phyloP scores from a whole-genome alignment of 2,329 filamentous ascomycete genomes.

The Pseudocercospora vitis region DNA sequence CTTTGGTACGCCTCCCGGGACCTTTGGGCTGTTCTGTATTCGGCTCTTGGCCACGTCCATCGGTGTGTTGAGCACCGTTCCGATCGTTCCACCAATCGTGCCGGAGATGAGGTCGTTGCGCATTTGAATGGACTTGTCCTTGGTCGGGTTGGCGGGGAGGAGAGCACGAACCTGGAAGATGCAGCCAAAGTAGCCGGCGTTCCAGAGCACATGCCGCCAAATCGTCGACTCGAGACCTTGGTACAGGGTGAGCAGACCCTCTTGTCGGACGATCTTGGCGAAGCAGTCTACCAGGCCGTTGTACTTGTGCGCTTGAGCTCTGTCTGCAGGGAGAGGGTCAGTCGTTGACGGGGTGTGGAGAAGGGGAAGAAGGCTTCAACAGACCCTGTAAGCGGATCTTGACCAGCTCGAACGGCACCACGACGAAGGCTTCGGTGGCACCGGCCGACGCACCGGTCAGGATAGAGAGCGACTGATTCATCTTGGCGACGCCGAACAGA shows the following conservation, averaged over 20 bases:
- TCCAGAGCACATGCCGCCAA: conserved; percentile 95
- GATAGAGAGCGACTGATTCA: conserved; percentile 88
- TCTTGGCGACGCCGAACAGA: conserved; percentile 78
- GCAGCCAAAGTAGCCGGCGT: conserved; percentile 94
- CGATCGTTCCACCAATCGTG: conserved; percentile 81
- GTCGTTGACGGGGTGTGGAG: too few species aligned
- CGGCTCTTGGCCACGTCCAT: conserved; percentile 98
- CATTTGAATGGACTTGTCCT: conserved; percentile 78
- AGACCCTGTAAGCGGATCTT: conserved; percentile 85
- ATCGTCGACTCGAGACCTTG: conserved; percentile 95
- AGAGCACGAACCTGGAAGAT: conserved; percentile 94
- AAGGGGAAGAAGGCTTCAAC: too few species aligned
- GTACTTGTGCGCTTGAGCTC: conserved; percentile 86
- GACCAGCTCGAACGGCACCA: conserved; percentile 96
- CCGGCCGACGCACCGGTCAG: conserved; percentile 93
- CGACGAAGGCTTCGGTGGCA: conserved; percentile 93
- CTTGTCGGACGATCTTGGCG: conserved; percentile 75
- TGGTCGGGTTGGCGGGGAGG: conserved; percentile 67
- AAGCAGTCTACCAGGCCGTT: conserved; percentile 78
- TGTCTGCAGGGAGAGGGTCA: conserved; percentile 56
- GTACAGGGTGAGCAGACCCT: conserved; percentile 87
- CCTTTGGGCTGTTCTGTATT: conserved; percentile 89
- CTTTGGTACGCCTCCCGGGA: conserved; percentile 79
- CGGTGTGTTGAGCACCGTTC: conserved; percentile 91
- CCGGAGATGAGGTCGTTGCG: conserved; percentile 85